Base-by-base conservation (phyloP, 306 rosid genomes). In the Citrullus colocynthis region DNA sequence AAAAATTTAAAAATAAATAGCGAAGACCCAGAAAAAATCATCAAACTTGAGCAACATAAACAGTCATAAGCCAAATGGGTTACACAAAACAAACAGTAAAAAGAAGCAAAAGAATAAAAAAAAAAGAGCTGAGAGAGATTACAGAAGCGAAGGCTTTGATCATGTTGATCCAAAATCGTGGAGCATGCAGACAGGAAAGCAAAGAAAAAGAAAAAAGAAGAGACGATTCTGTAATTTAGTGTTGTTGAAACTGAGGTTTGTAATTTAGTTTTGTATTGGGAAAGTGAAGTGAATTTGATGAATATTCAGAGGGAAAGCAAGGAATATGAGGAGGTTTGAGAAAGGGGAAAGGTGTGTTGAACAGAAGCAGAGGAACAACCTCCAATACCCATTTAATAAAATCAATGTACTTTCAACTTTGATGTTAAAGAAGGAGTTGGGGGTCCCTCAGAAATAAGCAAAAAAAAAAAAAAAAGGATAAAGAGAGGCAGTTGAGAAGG, bases 101-200 rank as follows among this genome's bases (percentile, higher is more conserved):
- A 30, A 41, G 51, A 61, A 58, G 60, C 18, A 28, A 12, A 75
- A 36, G 28, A 24, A 24, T 0, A 24, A 24, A 24, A 24, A 24
- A 24, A 24, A 37, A 30, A 34, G 39, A 67, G 71, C 42, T 11
- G 11, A 69, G 75, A 45, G 78, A 83, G 74, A 82, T 84, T 81
- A 88, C 84, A 70, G 84, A 75, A 83, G 77, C 74, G 77, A 77
- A 77, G 85, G 84, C 57, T 75, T 86, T 88, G 88, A 86, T 88
- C 75, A 75, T 63, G 30, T 44, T 41, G 55, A 20, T 51, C 42
- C 76, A 77, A 16, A 63, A 82, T 62, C 32, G 80, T 37, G 75
- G 72, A 61, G 71, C 67, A 73, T 66, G 84, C 58, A 58, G 67
- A 78, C 45, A 81, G 24, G 30, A 66, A 36, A 67, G 20, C 51